These are phyloP conservation scores for Colletotrichum tabaci DNA, from an alignment of 2,329 filamentous ascomycete genomes.

Conservation along the genomic window DNA sequence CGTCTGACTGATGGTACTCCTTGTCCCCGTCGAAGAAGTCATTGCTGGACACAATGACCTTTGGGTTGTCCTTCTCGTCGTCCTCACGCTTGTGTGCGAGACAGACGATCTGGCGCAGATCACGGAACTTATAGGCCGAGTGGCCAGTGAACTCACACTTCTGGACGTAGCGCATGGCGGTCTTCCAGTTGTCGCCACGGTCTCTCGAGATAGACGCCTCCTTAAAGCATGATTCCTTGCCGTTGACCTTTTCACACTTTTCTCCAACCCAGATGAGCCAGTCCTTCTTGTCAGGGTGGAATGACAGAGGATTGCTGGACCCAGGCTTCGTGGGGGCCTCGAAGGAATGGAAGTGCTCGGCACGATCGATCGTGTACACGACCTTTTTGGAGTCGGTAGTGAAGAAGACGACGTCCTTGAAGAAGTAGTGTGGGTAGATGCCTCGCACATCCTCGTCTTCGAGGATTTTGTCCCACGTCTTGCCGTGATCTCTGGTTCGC, in stretches of 20 bases:
- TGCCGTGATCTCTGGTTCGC: conserved; percentile 89
- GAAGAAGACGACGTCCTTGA: conserved; percentile 90
- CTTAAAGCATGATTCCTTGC: conserved; percentile 73
- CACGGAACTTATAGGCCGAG: conserved; percentile 67
- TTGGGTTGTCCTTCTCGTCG: conserved; percentile 73
- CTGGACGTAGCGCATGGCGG: conserved; percentile 79
- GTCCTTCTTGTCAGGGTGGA: conserved; percentile 88
- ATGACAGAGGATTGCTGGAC: conserved; percentile 69
- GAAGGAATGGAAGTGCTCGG: conserved; percentile 81
- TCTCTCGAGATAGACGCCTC: conserved; percentile 85
- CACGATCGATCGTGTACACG: conserved; percentile 87
- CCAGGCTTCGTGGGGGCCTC: conserved; percentile 72
- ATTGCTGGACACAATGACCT: conserved; percentile 82
- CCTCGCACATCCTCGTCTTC: conserved; percentile 77
- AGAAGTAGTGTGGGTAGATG: conserved; percentile 84
- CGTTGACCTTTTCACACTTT: conserved; percentile 72
- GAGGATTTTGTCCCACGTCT: conserved; percentile 82
- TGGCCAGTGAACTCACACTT: conserved; percentile 90
- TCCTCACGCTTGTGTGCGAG: conserved; percentile 71
- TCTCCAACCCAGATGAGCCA: conserved; percentile 94
- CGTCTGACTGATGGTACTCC: conserved; percentile 75
- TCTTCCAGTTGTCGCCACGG: conserved; percentile 85
- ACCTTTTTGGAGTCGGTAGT: conserved; percentile 77
- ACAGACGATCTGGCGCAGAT: conserved; percentile 72
- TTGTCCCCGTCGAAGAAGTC: conserved; percentile 81